Conservation (phyloP, 2,329 filamentous ascomycete species). For the Dactylellina haptotyla region DNA sequence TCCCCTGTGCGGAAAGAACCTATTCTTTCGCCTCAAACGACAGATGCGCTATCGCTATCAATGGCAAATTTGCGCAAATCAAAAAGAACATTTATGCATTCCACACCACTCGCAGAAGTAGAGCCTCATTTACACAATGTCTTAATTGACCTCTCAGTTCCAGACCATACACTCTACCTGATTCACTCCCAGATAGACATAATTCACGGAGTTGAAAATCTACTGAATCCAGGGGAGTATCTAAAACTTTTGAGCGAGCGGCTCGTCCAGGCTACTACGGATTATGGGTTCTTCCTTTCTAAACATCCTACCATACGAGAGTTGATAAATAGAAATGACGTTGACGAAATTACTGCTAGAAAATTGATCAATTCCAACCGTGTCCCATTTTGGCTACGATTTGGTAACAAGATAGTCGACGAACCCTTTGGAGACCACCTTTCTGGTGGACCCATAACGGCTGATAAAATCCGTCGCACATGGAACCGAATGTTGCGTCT, state of each 20-base stretch:
- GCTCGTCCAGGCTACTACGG: not conserved
- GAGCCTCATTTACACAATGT: not conserved
- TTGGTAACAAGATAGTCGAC: not conserved
- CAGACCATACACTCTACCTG: constrained; percentile 1
- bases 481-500: not conserved
- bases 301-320: not conserved
- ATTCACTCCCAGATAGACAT: constrained; percentile 28
- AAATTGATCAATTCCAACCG: not conserved
- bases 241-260: not conserved
- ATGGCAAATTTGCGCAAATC: too few species aligned
- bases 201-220: constrained; percentile 21
- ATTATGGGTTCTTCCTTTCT: not conserved
- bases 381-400: not conserved
- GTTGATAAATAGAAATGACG: not conserved
- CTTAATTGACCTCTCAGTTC: not conserved
- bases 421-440: not conserved
- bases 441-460: not conserved
- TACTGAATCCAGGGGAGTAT: not conserved
- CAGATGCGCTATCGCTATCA: too few species aligned
- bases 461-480: not conserved
- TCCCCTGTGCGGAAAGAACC: too few species aligned
- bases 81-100: not conserved
- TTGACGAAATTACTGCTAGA: not conserved
- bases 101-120: not conserved
- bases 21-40: too few species aligned